Percentiles rank a stretch among this genome's conserved stretches.
These are phyloP conservation scores for Arabis hirsuta DNA, from an alignment of 345 rosid species.

Conservation along the genomic window DNA sequence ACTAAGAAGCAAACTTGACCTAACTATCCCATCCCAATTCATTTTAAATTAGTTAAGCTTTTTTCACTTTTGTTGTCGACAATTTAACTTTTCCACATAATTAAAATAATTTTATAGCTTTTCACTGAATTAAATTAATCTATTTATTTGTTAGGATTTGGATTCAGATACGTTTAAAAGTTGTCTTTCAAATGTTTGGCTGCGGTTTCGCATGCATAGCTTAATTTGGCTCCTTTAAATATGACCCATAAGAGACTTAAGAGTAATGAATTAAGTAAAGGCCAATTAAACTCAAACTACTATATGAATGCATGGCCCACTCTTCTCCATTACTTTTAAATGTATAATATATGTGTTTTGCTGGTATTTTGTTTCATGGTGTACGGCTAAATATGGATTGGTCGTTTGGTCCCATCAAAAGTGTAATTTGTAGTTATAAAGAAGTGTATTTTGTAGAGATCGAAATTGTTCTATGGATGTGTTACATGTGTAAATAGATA, in stretches of 20 bases:
- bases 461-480: conserved; percentile 18
- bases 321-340: conserved; percentile 3
- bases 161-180: conserved; percentile 40
- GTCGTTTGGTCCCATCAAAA: conserved; percentile 39
- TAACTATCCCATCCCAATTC: conserved; percentile 45
- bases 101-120: not conserved
- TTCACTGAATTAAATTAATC: not conserved
- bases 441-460: conserved; percentile 25
- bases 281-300: conserved; percentile 26
- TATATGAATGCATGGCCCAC: conserved; percentile 32
- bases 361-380: conserved; percentile 7
- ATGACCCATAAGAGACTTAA: conserved; percentile 41
- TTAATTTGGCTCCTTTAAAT: conserved; percentile 45
- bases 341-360: not conserved
- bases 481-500: conserved; percentile 35
- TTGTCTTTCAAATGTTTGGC: conserved; percentile 43
- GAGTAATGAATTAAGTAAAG: conserved; percentile 30
- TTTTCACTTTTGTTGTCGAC: conserved; percentile 14
- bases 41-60: conserved; percentile 17
- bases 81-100: not conserved
- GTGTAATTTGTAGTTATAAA: conserved; percentile 28
- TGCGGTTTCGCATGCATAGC: conserved; percentile 43
- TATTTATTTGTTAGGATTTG: conserved; percentile 34
- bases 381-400: conserved; percentile 41
- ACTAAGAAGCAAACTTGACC: conserved; percentile 45